Evolutionary conservation across 768 basidiomycete genomes (phyloP), one percentile per base, ranked within the genome.

Genomic region (Trichaptum fuscoviolaceum): DNA sequence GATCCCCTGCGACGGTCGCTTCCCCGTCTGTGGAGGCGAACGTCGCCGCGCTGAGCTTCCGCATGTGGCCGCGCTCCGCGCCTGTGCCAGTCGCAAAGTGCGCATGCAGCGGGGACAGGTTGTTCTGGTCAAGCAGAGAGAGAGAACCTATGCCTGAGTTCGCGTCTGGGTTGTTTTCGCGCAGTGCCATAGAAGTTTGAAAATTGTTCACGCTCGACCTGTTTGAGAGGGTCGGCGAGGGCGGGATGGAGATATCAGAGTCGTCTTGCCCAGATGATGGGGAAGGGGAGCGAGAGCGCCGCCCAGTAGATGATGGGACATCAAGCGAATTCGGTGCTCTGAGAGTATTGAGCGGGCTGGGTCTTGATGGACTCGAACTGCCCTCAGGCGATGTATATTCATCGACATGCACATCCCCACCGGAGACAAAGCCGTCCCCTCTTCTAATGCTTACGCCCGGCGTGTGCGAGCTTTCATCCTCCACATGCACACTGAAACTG

Each of bases 181-280:
- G 85, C 61, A 94, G 73, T 3, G 82, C 81, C 3, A 86, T 77
- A 7, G 87, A 78, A 2, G 84, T 83, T 0, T 75, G 75, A 24
- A 68, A 63, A 67, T 89, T 92, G 35, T 87, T 84, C 0, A 84
- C 82, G 0, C 85, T 85, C 2, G 89, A 90, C 18, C 80, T 82
- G 2, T 81, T 84, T 0, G 92, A 91, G 10, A 91, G 80, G 0
- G 92, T 92, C 0, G 92, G 92, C 0, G 92, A 93, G 0, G 92
- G 91, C 0, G 92, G 92, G 8, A 75, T 71, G 0, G 75, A 82
- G 25, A 78, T 77, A 42, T 77, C 79, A 20, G 20, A 52, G 2
- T 83, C 83, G n/a, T 82, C 79, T 0, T 78, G 81, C 7, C 79
- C 78, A 1, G 80, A 75, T 2, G 69, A 70, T 36, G 70, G 63